Evolutionary conservation across 352 stramenopile species (phyloP), one percentile per base, ranked within the genome.

Genomic region (Phytophthora hibernalis): DNA sequence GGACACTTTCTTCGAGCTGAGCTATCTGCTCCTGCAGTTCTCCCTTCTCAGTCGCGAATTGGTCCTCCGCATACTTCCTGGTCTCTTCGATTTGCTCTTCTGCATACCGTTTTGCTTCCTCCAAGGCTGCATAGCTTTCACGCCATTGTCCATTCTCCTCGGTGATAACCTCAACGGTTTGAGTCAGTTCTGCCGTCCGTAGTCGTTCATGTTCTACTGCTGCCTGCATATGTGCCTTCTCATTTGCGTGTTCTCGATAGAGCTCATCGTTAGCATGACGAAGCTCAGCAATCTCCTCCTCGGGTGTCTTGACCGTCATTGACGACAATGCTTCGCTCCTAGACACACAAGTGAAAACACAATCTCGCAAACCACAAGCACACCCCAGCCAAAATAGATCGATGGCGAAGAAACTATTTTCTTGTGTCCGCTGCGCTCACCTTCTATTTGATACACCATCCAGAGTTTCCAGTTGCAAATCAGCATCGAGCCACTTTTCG

Each of bases 141-240:
- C 82, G 74, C 77, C 80, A 90, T 40, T 87, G 80, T 22, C 81
- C 61, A 22, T 89, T 88, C 52, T 90, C 80, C 22, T 87, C 76
- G 7, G 72, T 76, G 30, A 82, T 87, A 10, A 69, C 70, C 9
- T 80, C 74, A 40, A 87, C 65, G 0, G 74, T 57, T 18, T 86
- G 67, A 15, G 64, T 52, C n/a, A 89, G 47, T 63, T 89, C 81
- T 10, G 61, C 58, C 5, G 77, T 73, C 13, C 58, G 72, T 9
- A 82, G 38, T 44, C 78, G 82, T 55, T 93, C 82, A 28, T 90
- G 83, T 67, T 91, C 83, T 30, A 91, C 84, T 2, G 77, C 73
- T 28, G 86, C 70, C 54, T 94, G 85, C 80, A 92, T 92, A 56
- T 90, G 80, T 24, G 81, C 80, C 64, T 94, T 92, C 21, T 92